Percentiles rank a stretch among this genome's conserved stretches.
phyloP scores from a whole-genome alignment of 179 eudicot species.

The Drosera spatulata region DNA sequence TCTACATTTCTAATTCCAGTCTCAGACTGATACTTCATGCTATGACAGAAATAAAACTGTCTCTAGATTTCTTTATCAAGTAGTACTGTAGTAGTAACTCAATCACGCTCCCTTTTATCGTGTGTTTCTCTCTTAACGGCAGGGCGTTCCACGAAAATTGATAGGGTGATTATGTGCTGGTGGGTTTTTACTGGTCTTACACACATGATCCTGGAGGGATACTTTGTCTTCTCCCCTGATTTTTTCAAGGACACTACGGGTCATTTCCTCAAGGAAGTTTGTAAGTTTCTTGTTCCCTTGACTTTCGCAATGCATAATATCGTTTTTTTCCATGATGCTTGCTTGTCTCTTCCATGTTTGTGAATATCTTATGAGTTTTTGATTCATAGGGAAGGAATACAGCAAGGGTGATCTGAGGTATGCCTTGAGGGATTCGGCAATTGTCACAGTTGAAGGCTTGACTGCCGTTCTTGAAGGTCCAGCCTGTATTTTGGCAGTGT shows the following conservation, averaged over 20 bases:
- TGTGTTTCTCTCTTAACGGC: slow-evolving; percentile 1
- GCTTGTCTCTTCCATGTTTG: no score
- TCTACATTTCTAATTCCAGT: no score
- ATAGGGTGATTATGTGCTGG: slow-evolving; percentile 87
- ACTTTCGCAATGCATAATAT: neutral
- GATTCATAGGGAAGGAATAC: slow-evolving; percentile 79
- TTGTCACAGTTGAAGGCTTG: slow-evolving; percentile 66
- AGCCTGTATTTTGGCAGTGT: slow-evolving; percentile 71
- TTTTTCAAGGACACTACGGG: slow-evolving; percentile 62
- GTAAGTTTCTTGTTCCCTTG: slow-evolving; percentile 28
- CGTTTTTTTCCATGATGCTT: no score
- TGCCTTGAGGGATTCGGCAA: slow-evolving; percentile 56
- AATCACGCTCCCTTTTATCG: no score
- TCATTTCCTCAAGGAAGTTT: slow-evolving; percentile 73
- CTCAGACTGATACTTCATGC: no score
- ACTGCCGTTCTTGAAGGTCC: slow-evolving; percentile 82
- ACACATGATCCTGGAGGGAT: slow-evolving; percentile 77
- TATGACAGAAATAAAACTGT: no score
- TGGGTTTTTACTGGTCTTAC: slow-evolving; percentile 80
- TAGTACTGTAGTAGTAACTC: no score
- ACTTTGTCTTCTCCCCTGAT: slow-evolving; percentile 78
- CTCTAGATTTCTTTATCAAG: no score
- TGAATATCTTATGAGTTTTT: neutral
- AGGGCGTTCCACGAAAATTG: slow-evolving; percentile 48
- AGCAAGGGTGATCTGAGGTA: slow-evolving; percentile 95